Evolutionary conservation across 1,284 basidiomycete genomes (phyloP).

Genomic region (Moniliophthora roreri): DNA sequence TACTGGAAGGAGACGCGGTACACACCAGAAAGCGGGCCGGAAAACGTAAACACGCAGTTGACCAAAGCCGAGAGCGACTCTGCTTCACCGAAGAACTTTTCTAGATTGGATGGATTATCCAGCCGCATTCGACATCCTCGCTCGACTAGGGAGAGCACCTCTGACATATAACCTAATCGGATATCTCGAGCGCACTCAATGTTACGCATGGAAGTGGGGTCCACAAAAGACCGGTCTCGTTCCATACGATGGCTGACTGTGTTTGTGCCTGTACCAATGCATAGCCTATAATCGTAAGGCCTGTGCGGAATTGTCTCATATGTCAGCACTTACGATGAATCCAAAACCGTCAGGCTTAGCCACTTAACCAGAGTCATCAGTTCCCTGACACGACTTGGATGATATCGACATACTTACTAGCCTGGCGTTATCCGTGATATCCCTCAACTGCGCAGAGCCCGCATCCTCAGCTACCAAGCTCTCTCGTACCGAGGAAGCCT

Average conservation of each 20-base stretch:
- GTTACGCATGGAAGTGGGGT: slow-evolving; percentile 25
- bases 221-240: slow-evolving; percentile 27
- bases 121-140: slow-evolving; percentile 31
- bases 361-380: slow-evolving; percentile 8
- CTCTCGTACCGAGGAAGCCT: slow-evolving; percentile 26
- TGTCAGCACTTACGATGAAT: no score
- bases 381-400: slow-evolving; percentile 7
- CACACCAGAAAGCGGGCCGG: slow-evolving; percentile 39
- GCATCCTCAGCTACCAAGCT: slow-evolving; percentile 20
- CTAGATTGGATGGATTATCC: slow-evolving; percentile 25
- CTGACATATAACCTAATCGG: slow-evolving; percentile 33
- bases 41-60: slow-evolving; percentile 34
- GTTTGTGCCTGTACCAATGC: slow-evolving; percentile 12
- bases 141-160: slow-evolving; percentile 30
- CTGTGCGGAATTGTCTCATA: no score
- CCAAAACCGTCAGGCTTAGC: neutral
- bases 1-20: no score
- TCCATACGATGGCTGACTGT: slow-evolving; percentile 30
- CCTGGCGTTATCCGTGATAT: slow-evolving; percentile 34
- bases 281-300: neutral
- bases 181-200: slow-evolving; percentile 28
- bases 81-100: slow-evolving; percentile 32
- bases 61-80: slow-evolving; percentile 27
- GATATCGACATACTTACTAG: slow-evolving; percentile 29
- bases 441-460: slow-evolving; percentile 25